phyloP scores from a whole-genome alignment of 768 basidiomycete genomes.

The Russula griseocarnosa region DNA sequence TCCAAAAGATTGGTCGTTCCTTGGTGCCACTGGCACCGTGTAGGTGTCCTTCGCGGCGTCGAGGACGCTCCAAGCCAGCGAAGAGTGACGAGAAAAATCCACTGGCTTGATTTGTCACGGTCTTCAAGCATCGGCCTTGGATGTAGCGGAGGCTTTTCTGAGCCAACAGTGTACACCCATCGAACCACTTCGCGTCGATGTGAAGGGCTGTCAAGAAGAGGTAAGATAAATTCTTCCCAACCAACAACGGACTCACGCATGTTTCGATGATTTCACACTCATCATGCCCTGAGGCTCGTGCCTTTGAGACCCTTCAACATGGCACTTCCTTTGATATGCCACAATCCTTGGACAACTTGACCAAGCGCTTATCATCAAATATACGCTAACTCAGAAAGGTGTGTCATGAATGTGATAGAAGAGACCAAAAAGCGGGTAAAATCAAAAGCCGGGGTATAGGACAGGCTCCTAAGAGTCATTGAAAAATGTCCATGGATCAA shows the following conservation, averaged over 20 bases:
- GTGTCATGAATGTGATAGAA: slow-evolving; percentile 88
- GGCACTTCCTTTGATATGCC: slow-evolving; percentile 48
- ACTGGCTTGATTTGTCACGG: slow-evolving; percentile 30
- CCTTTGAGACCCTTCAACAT: slow-evolving; percentile 55
- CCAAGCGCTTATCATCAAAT: slow-evolving; percentile 73
- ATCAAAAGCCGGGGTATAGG: slow-evolving; percentile 81
- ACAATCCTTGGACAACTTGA: slow-evolving; percentile 58
- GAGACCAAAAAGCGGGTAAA: slow-evolving; percentile 86
- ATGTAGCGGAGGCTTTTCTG: slow-evolving; percentile 48
- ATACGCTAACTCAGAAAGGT: slow-evolving; percentile 74
- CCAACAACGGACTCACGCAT: slow-evolving; percentile 46
- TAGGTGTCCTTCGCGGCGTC: slow-evolving; percentile 35
- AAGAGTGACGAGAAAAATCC: slow-evolving; percentile 43
- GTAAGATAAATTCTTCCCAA: slow-evolving; percentile 14
- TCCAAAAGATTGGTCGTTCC: slow-evolving; percentile 32
- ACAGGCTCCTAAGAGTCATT: slow-evolving; percentile 74
- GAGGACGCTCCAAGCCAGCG: slow-evolving; percentile 34
- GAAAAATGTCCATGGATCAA: slow-evolving; percentile 78
- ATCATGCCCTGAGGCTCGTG: slow-evolving; percentile 61
- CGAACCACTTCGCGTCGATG: slow-evolving; percentile 76
- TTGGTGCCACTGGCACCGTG: slow-evolving; percentile 34
- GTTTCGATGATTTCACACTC: slow-evolving; percentile 59
- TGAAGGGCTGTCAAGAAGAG: slow-evolving; percentile 49
- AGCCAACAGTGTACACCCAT: slow-evolving; percentile 66
- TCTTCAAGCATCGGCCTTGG: background rate